These are phyloP conservation scores for Metarhizium rileyi DNA, from an alignment of 2,329 filamentous ascomycete genomes.

Conservation along the genomic window DNA sequence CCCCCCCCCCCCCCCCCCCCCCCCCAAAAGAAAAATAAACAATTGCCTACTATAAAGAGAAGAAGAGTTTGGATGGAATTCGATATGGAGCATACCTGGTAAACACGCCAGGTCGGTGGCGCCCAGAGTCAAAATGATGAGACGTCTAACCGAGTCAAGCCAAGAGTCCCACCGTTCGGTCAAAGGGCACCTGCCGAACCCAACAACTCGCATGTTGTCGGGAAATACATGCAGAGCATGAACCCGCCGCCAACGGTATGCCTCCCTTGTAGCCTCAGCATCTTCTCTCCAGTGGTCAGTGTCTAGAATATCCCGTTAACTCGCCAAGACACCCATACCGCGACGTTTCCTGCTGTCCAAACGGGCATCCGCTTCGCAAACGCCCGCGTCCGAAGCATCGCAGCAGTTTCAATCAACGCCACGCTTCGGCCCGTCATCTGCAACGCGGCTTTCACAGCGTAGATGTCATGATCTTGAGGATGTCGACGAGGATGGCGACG, in stretches of 20 bases:
- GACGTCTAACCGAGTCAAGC: background rate
- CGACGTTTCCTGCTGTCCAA: conserved; percentile 29
- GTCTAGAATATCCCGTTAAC: background rate
- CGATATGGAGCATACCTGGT: too few species aligned
- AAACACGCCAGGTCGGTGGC: too few species aligned
- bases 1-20: too few species aligned
- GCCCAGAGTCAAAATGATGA: too few species aligned
- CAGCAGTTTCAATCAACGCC: conserved; percentile 29
- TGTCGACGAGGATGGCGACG: conserved; percentile 18
- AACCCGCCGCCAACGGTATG: background rate
- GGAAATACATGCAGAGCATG: background rate
- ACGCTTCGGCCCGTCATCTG: conserved; percentile 26
- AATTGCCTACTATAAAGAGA: too few species aligned
- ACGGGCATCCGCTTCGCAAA: conserved; percentile 22
- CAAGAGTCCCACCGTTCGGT: too few species aligned
- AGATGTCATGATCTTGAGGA: conserved; percentile 22
- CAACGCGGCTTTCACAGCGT: conserved; percentile 18
- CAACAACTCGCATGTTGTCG: background rate
- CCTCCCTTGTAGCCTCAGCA: background rate
- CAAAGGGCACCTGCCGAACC: too few species aligned
- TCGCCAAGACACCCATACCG: conserved; percentile 28
- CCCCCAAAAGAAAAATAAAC: too few species aligned
- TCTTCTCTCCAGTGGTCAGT: background rate
- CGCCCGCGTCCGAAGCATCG: conserved; percentile 16
- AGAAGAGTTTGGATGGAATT: too few species aligned